Base-by-base conservation (phyloP, 495 filamentous ascomycete species). In the Annulohypoxylon moriforme region DNA sequence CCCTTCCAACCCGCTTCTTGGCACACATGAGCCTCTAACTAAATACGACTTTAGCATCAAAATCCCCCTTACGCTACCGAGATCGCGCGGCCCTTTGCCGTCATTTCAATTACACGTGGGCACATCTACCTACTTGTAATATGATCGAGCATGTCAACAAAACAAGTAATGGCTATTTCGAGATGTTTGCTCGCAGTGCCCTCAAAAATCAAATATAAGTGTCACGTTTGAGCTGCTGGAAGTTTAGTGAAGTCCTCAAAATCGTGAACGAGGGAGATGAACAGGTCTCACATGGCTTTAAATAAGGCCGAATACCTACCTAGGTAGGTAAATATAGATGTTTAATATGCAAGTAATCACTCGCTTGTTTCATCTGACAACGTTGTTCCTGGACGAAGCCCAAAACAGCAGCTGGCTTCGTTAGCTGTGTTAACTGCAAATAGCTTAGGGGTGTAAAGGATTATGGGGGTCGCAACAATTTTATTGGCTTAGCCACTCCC, bases 401-500 rank as follows among this genome's bases (percentile, higher is more conserved):
- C 20, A 58, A 57, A 67, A 44, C 16, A 50, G 53, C 27, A 38
- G 46, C 46, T 46, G 29, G 29, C 36, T 16, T 24, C 34, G 34
- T 53, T 53, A 14, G 13, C 56, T 25, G n/a, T 55, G 7, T 60
- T 68, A 60, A 56, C 65, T 61, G 44, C 46, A 68, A 73, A 50
- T 68, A 65, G 60, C 36, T 49, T 63, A 62, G 38, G 49, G 47
- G 46, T 3, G 34, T 46, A 40, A 31, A 36, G 29, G 33, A 68
- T 47, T 36, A 60, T 34, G 38, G 56, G 56, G 42, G 44, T 33
- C 8, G 38, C 25, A 20, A 8, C 47, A 20, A 40, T 65, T 62
- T 71, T 44, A 77, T 77, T 77, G 75, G 75, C 61, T 63, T 16
- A 55, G 65, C 60, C 61, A 42, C 44, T 66, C 44, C 47, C 61